Base-by-base conservation (phyloP, 805 yeast species). In the Cyberlindnera amylophila region DNA sequence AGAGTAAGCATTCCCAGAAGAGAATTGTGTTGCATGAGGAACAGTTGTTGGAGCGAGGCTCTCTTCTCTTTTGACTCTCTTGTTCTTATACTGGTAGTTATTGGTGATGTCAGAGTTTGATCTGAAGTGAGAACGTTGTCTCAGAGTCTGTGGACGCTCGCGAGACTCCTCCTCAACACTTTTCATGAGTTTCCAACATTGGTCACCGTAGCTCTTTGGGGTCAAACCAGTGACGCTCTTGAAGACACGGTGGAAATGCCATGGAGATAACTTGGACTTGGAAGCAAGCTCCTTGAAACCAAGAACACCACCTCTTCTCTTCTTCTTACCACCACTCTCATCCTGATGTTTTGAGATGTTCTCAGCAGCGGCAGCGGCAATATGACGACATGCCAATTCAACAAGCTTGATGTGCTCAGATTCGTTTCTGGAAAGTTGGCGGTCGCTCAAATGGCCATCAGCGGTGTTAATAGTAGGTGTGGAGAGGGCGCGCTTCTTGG, bases 191-290 rank as follows among this genome's bases (percentile, higher is more conserved):
- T 77, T 81, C 70, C 78, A 82, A 58, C 95, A 85, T 49, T 81
- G 79, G 57, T 87, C 95, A 39, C 96, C 96, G 55, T 87, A 87
- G 6, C 86, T 82, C 67, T 87, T 86, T 18, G 95, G 95, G 1
- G 96, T 87, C 45, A 86, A 72, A 2, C 95, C 91, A 5, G 95
- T 85, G 47, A 87, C 86, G 42, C 82, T 76, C 63, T 88, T 83
- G 70, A 88, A 88, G 18, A 88, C 95, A 39, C 96, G 70, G 68
- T 88, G 96, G 64, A 88, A 88, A 63, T 88, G 96, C 96, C 96
- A 88, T 19, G 96, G 93, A 10, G 87, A 77, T 45, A 88, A 72
- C 51, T 83, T 83, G 9, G 89, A 81, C 58, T 87, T 84, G 16
- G 86, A 81, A 8, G 96, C 96, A 57, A 88, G 71, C 60, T 88